Percentiles rank a stretch among this genome's conserved stretches.
Conservation (phyloP, 2,329 filamentous ascomycete genomes). For the Penicillium sp. region DNA sequence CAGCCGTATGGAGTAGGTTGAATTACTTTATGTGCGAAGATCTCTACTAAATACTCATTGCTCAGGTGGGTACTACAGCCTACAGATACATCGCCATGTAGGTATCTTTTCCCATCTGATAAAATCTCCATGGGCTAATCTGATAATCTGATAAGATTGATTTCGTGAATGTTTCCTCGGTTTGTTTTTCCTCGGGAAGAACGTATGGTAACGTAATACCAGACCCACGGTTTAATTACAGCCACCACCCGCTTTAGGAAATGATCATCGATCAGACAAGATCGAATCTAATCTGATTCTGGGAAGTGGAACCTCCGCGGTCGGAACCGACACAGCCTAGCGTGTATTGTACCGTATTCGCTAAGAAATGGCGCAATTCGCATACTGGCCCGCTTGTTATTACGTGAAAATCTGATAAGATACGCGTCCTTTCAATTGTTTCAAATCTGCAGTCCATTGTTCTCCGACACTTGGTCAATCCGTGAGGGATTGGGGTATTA, state of each 20-base stretch:
- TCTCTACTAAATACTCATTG: neutral
- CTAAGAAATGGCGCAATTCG: constrained; percentile 11
- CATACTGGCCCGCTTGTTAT: constrained; percentile 1
- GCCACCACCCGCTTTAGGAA: neutral
- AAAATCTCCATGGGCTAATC: neutral
- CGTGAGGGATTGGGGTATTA: constrained; percentile 1
- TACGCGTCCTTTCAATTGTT: neutral
- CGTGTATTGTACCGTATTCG: neutral
- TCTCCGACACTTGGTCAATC: neutral
- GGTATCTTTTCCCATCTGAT: neutral
- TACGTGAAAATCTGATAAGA: constrained; percentile 9
- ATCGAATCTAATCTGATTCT: constrained; percentile 35
- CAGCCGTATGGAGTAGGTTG: neutral
- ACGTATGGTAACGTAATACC: neutral
- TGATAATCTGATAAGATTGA: neutral
- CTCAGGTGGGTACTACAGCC: neutral
- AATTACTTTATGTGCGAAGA: neutral
- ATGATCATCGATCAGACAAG: constrained; percentile 27
- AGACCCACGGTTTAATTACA: neutral
- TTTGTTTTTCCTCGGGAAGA: neutral
- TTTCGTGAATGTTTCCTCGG: neutral
- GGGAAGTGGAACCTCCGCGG: constrained; percentile 3
- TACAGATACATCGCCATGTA: too few species aligned
- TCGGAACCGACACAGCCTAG: neutral
- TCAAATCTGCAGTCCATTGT: neutral